These are phyloP conservation scores for Pseudogymnoascus sp. DNA, from an alignment of 2,329 filamentous ascomycete genomes.

Conservation along the genomic window DNA sequence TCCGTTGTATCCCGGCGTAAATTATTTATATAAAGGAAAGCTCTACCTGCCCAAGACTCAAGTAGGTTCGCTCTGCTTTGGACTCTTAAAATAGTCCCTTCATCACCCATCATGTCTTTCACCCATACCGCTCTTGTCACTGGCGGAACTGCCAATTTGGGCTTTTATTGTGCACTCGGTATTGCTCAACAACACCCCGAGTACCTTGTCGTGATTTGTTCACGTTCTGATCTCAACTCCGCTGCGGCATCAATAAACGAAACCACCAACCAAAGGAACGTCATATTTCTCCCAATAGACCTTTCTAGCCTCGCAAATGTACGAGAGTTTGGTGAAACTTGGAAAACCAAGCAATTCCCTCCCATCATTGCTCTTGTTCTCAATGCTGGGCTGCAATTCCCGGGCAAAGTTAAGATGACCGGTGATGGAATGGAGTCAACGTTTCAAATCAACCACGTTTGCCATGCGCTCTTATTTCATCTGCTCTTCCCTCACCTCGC, in stretches of 20 bases:
- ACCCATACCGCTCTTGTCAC: slow-evolving; percentile 33
- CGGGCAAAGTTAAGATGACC: slow-evolving; percentile 28
- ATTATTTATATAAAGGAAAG: background rate
- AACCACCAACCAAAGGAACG: slow-evolving; percentile 32
- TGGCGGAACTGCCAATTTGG: slow-evolving; percentile 38
- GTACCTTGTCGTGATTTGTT: slow-evolving; percentile 35
- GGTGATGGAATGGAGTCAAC: slow-evolving; percentile 38
- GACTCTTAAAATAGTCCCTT: background rate
- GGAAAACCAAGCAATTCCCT: slow-evolving; percentile 28
- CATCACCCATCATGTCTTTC: slow-evolving; percentile 15
- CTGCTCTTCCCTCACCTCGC: slow-evolving; percentile 36
- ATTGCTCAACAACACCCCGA: slow-evolving; percentile 35
- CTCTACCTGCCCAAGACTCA: background rate
- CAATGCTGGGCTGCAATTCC: slow-evolving; percentile 41
- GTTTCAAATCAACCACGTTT: slow-evolving; percentile 43
- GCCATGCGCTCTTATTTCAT: slow-evolving; percentile 42
- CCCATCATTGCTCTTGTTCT: slow-evolving; percentile 38
- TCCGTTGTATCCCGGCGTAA: background rate
- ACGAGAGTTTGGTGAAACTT: slow-evolving; percentile 34
- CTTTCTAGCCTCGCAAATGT: slow-evolving; percentile 33
- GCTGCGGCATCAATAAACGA: slow-evolving; percentile 37
- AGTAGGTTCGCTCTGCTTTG: background rate
- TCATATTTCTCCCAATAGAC: slow-evolving; percentile 36
- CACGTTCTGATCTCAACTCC: slow-evolving; percentile 35
- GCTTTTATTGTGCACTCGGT: slow-evolving; percentile 33